Base-by-base conservation (phyloP, 345 rosid species). In the Anacardium occidentale region DNA sequence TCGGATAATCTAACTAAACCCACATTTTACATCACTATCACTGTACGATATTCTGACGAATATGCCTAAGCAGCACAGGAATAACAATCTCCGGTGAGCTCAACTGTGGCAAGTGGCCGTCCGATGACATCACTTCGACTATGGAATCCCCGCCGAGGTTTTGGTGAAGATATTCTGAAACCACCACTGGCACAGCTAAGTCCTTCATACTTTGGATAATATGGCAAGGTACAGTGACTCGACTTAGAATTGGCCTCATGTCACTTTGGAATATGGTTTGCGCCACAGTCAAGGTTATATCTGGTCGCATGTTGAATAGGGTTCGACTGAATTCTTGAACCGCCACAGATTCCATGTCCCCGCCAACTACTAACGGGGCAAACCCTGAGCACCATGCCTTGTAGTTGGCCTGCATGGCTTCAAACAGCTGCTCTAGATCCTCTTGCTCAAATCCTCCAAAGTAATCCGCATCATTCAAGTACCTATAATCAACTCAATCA, bases 291-390 rank as follows among this genome's bases (percentile, higher is more conserved):
- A 94, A 79, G 66, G 98, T 92, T 57, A 94, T 92, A 83, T 94
- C 98, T 0, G 98, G 98, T 70, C 97, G 76, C 97, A 94, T 92
- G 80, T 94, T 94, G 92, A 92, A 94, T 0, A 92, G 85, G 1
- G 98, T 92, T 29, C 98, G 85, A 77, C 98, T 90, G 73, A 91
- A 94, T 83, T 94, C 98, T 75, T 94, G 98, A 47, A 92, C 93
- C 14, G 95, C 95, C 48, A 85, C 76, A 0, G 97, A 90, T 52
- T 94, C 97, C 85, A 94, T 70, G 88, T 94, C 98, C 4, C 98
- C 98, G 0, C 98, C 98, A 0, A 94, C 88, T 0, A 82, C 84
- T 7, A 94, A 74, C 9, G 98, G 98, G 0, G 98, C 98, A 52
- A 94, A 94, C 8, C 98, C 98, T 14, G 89, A 72, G 59, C 96